Percentiles rank a stretch among this genome's conserved stretches.
Conservation (phyloP, 768 basidiomycete species). For the Tulasnella sp. region DNA sequence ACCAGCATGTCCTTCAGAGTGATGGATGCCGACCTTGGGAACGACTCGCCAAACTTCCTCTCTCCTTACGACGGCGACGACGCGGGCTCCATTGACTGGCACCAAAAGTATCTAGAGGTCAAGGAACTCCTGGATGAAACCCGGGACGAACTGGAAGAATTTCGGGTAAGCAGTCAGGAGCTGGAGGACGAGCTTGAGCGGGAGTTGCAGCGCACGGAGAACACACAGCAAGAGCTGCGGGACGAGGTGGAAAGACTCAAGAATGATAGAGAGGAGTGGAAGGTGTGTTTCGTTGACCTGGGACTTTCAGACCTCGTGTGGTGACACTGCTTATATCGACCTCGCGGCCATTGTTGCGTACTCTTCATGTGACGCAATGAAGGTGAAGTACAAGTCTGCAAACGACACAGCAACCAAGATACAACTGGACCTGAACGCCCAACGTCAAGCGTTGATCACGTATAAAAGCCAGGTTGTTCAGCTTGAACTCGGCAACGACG, state of each 20-base stretch:
- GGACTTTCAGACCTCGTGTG: neutral
- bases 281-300: conserved; percentile 21
- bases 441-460: conserved; percentile 17
- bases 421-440: conserved; percentile 28
- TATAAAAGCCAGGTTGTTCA: conserved; percentile 20
- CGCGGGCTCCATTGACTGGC: conserved; percentile 18
- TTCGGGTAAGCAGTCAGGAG: conserved; percentile 24
- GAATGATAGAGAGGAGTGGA: conserved; percentile 24
- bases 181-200: conserved; percentile 30
- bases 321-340: neutral
- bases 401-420: conserved; percentile 29
- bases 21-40: too few relatives aligned
- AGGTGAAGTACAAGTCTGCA: conserved; percentile 16
- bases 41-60: too few relatives aligned
- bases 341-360: neutral
- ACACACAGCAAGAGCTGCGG: conserved; percentile 20
- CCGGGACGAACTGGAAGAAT: conserved; percentile 22
- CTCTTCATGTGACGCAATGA: neutral
- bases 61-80: too few relatives aligned
- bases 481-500: conserved; percentile 35
- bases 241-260: conserved; percentile 16
- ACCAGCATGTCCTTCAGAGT: too few relatives aligned
- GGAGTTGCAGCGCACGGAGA: conserved; percentile 28
- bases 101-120: conserved; percentile 16
- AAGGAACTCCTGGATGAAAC: conserved; percentile 20